Conservation (phyloP, 129 eudicot genomes). For the Helianthus tuberosus region DNA sequence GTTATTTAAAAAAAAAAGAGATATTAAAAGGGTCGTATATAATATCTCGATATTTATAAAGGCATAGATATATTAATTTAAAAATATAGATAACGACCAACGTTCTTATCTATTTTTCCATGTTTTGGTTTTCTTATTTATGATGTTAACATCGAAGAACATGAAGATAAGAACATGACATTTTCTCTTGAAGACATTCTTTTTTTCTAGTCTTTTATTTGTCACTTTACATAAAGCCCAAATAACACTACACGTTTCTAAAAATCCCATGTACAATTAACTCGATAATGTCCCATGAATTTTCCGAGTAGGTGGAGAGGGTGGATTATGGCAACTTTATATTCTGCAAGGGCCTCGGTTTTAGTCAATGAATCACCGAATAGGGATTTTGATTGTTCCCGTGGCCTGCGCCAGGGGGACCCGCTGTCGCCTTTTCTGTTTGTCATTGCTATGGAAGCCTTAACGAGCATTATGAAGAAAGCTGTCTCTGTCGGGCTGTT, state of each 20-base stretch:
- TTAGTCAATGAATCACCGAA: no score
- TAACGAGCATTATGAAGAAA: no score
- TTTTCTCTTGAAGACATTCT: constrained; percentile 11
- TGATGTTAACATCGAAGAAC: constrained; percentile 19
- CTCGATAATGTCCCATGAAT: no score
- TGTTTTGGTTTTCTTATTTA: not conserved
- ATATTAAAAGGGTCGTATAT: not conserved
- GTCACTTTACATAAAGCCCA: not conserved
- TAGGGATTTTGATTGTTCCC: no score
- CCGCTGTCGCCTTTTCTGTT: no score
- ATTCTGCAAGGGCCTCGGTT: no score
- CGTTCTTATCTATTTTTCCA: constrained; percentile 13
- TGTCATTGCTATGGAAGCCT: no score
- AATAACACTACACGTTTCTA: not conserved
- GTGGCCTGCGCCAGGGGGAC: no score
- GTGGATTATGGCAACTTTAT: no score
- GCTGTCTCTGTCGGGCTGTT: no score
- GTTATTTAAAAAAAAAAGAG: not conserved
- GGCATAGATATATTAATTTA: not conserved
- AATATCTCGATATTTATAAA: not conserved
- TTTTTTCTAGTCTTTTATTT: not conserved
- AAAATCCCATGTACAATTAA: not conserved
- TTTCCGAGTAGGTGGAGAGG: no score
- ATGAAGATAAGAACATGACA: constrained; percentile 20
- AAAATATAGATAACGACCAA: not conserved